Evolutionary conservation across 345 rosid genomes (phyloP).

Genomic region (Euphorbia pulcherrima): DNA sequence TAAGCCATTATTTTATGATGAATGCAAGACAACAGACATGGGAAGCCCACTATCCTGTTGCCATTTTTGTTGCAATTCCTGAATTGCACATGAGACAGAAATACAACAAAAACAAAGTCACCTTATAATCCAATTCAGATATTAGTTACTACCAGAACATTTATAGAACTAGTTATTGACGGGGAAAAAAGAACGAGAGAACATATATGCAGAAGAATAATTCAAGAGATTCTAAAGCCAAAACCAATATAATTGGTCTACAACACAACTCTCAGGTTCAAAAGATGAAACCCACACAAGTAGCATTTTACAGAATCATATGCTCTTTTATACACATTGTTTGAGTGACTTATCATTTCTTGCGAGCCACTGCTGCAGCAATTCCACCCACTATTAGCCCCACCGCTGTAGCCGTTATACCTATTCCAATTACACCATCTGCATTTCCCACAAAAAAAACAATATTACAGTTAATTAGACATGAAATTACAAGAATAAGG

Average conservation of each 20-base stretch:
- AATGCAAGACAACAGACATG: too few relatives aligned
- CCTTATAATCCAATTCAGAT: too few relatives aligned
- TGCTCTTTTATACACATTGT: neutral
- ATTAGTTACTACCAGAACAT: neutral
- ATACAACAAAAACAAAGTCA: too few relatives aligned
- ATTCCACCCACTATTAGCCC: slow-evolving; percentile 80
- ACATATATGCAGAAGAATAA: neutral
- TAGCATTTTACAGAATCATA: neutral
- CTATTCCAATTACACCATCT: slow-evolving; percentile 90
- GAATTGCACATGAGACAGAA: too few relatives aligned
- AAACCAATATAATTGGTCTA: neutral
- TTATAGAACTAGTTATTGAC: too few relatives aligned
- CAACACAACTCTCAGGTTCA: neutral
- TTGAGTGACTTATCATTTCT: slow-evolving; percentile 39
- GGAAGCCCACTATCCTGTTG: too few relatives aligned
- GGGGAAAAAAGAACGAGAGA: neutral
- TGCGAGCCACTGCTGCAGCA: slow-evolving; percentile 74
- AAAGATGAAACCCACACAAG: neutral
- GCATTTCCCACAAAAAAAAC: slow-evolving; percentile 23
- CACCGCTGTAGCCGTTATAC: slow-evolving; percentile 77
- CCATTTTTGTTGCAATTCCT: too few relatives aligned
- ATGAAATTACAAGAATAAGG: neutral
- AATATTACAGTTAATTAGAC: slow-evolving; percentile 1
- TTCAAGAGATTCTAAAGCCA: neutral
- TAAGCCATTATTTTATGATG: too few relatives aligned